Conservation (phyloP, 257 asterid species). For the Linderniella brevidens region DNA sequence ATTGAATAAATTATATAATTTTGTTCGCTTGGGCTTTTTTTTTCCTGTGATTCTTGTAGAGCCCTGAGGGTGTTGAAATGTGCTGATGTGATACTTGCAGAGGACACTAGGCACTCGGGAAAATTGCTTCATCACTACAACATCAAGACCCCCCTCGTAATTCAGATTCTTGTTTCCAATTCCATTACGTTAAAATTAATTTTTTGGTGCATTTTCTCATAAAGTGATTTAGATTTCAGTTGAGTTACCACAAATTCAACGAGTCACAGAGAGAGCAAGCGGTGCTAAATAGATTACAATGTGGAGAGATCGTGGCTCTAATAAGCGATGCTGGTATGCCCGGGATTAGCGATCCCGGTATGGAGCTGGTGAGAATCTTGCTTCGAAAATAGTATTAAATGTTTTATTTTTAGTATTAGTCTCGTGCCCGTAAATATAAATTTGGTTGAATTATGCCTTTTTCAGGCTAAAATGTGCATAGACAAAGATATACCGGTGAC, state of each 20-base stretch:
- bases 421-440: no score
- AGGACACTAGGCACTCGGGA: conserved; percentile 91
- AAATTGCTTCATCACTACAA: conserved; percentile 75
- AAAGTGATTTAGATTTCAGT: conserved; percentile 44
- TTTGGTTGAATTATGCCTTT: no score
- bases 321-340: conserved; percentile 95
- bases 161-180: conserved; percentile 14
- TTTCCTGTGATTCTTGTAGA: conserved; percentile 22
- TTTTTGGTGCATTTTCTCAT: conserved; percentile 13
- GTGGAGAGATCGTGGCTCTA: conserved; percentile 76
- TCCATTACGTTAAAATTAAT: not conserved
- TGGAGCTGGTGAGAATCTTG: conserved; percentile 49
- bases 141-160: conserved; percentile 81
- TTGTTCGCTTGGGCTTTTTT: not conserved
- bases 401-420: no score
- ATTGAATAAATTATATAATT: not conserved
- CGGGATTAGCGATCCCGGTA: conserved; percentile 92
- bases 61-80: conserved; percentile 70
- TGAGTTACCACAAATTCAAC: conserved; percentile 90
- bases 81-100: conserved; percentile 77
- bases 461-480: conserved; percentile 64
- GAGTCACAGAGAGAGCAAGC: conserved; percentile 72
- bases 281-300: conserved; percentile 48
- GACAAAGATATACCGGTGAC: conserved; percentile 47
- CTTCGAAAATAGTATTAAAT: no score